Conservation (phyloP, 2,329 filamentous ascomycete genomes). For the Cladosporium sp. region DNA sequence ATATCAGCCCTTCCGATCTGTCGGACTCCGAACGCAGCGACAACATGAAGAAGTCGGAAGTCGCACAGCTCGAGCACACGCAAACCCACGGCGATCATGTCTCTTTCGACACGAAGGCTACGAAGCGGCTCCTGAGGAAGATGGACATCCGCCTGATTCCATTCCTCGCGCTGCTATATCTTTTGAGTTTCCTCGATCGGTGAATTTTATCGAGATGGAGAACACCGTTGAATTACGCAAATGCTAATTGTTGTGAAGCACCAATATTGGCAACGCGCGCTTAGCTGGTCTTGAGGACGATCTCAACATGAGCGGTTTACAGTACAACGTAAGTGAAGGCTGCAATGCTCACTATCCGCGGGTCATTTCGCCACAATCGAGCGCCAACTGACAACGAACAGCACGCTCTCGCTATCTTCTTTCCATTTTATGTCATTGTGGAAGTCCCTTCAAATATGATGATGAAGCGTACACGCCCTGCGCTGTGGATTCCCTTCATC, state of each 20-base stretch:
- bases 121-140: constrained; percentile 59
- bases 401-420: constrained; percentile 59
- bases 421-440: constrained; percentile 56
- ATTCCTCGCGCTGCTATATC: constrained; percentile 69
- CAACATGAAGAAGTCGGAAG: neutral
- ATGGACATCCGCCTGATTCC: constrained; percentile 63
- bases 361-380: constrained; percentile 6
- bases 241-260: neutral
- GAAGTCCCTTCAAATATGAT: constrained; percentile 52
- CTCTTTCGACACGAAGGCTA: constrained; percentile 7
- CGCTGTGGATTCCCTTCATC: constrained; percentile 45
- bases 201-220: neutral
- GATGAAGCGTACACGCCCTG: constrained; percentile 46
- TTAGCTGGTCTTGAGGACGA: constrained; percentile 24
- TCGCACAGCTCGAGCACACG: neutral
- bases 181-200: constrained; percentile 69
- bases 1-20: neutral
- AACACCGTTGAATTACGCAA: neutral
- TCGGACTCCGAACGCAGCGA: neutral
- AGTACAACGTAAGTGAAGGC: constrained; percentile 22
- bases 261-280: constrained; percentile 22
- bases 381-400: constrained; percentile 35
- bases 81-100: neutral
- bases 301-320: constrained; percentile 21
- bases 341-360: neutral